Conservation (phyloP, 352 stramenopile species). For the Globisporangium barbulae region DNA sequence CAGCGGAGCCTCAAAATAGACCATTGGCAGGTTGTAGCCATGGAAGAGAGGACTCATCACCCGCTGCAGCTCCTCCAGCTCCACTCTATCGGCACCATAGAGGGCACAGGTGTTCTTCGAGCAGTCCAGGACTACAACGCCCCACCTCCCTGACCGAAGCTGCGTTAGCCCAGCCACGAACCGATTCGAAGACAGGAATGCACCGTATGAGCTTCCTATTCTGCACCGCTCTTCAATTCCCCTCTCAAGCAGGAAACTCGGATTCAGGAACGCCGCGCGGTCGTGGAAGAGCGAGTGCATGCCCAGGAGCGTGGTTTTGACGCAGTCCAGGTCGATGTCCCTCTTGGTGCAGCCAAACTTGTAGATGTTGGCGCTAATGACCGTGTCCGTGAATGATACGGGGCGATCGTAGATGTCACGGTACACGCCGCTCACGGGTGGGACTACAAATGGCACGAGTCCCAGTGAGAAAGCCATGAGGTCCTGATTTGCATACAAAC, state of each 20-base stretch:
- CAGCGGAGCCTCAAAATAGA: not conserved
- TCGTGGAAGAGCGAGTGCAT: conserved; percentile 5
- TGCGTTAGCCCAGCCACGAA: not conserved
- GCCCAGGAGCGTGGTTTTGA: conserved; percentile 4
- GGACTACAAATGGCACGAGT: not conserved
- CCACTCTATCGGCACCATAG: not conserved
- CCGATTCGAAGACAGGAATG: conserved; percentile 5
- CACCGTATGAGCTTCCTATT: conserved; percentile 1
- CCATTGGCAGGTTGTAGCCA: not conserved
- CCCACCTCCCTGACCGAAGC: conserved; percentile 5
- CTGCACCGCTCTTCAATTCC: not conserved
- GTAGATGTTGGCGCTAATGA: not conserved
- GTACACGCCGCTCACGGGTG: not conserved
- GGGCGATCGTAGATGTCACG: not conserved
- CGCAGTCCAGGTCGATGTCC: conserved; percentile 10
- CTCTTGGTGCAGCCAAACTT: not conserved
- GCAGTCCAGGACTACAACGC: not conserved
- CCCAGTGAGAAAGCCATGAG: not conserved
- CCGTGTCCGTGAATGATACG: conserved; percentile 10
- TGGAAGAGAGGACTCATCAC: not conserved
- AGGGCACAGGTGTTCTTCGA: conserved; percentile 1
- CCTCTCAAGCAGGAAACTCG: conserved; percentile 4
- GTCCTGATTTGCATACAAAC: not conserved
- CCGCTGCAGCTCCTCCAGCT: not conserved
- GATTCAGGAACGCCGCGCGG: conserved; percentile 2